These are phyloP conservation scores for Meripilus lineatus DNA, from an alignment of 1,284 basidiomycete species.

Conservation along the genomic window DNA sequence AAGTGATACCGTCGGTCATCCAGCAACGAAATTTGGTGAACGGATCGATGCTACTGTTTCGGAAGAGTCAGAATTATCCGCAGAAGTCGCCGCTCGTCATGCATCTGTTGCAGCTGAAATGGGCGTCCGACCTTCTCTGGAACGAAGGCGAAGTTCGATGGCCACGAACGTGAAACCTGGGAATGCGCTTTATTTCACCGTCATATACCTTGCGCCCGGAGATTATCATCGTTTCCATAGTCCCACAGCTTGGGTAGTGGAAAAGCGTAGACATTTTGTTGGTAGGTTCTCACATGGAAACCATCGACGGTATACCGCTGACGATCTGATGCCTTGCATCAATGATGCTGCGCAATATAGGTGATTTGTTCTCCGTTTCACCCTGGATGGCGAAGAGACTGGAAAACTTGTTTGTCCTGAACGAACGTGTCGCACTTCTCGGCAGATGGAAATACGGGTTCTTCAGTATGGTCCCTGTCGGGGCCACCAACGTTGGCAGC, in stretches of 20 bases:
- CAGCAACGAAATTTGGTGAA: slow-evolving; percentile 51
- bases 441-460: slow-evolving; percentile 96
- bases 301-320: neutral
- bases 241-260: slow-evolving; percentile 95
- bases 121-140: slow-evolving; percentile 47
- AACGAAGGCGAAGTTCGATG: slow-evolving; percentile 36
- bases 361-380: slow-evolving; percentile 94
- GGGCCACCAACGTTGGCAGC: slow-evolving; percentile 96
- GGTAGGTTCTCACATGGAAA: slow-evolving; percentile 40
- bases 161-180: slow-evolving; percentile 54
- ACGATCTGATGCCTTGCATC: neutral
- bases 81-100: slow-evolving; percentile 59
- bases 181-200: slow-evolving; percentile 86
- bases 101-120: slow-evolving; percentile 64
- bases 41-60: slow-evolving; percentile 63
- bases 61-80: slow-evolving; percentile 43
- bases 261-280: slow-evolving; percentile 91
- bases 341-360: slow-evolving; percentile 27
- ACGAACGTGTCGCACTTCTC: slow-evolving; percentile 96
- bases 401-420: slow-evolving; percentile 93
- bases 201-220: slow-evolving; percentile 97
- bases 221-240: slow-evolving; percentile 99
- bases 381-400: slow-evolving; percentile 94
- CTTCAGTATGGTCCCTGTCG: slow-evolving; percentile 97
- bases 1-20: slow-evolving; percentile 19